Evolutionary conservation across 495 filamentous ascomycete species (phyloP).

Genomic region (Hypoxylon fuscum): DNA sequence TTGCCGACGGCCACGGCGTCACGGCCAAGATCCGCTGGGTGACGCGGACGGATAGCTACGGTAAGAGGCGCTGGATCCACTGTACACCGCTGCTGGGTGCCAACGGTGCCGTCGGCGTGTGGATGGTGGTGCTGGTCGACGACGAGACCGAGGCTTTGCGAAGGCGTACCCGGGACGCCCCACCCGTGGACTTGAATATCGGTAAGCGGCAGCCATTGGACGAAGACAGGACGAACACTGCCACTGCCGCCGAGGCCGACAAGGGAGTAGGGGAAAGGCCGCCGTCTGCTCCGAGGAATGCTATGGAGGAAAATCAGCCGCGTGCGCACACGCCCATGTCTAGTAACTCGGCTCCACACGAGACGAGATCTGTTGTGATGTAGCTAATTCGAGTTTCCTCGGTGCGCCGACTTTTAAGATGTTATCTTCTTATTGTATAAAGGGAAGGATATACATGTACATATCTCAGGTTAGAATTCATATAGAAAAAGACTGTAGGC

Average conservation of each 20-base stretch:
- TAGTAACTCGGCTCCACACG: neutral
- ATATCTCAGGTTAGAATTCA: too few species aligned
- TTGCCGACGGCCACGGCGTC: conserved; percentile 64
- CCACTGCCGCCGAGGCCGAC: neutral
- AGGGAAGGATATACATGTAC: neutral
- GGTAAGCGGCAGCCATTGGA: conserved; percentile 14
- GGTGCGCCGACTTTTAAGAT: too few species aligned
- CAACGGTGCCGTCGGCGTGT: conserved; percentile 67
- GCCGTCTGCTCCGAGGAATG: neutral
- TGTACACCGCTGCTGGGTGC: conserved; percentile 67
- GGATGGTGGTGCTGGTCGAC: conserved; percentile 72
- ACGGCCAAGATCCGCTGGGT: conserved; percentile 71
- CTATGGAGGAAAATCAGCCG: neutral
- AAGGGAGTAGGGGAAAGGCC: neutral
- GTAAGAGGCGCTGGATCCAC: conserved; percentile 67
- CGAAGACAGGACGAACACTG: neutral
- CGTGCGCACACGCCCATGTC: neutral
- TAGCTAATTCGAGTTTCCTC: neutral
- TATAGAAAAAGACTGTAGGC: too few species aligned
- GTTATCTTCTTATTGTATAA: too few species aligned
- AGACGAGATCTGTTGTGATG: neutral
- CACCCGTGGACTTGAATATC: conserved; percentile 36
- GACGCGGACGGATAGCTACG: conserved; percentile 50
- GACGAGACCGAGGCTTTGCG: conserved; percentile 43
- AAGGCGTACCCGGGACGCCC: conserved; percentile 30